Percentiles rank a stretch among this genome's conserved stretches.
Conservation (phyloP, 2,329 filamentous ascomycete species). For the Colletotrichum tropicicola region DNA sequence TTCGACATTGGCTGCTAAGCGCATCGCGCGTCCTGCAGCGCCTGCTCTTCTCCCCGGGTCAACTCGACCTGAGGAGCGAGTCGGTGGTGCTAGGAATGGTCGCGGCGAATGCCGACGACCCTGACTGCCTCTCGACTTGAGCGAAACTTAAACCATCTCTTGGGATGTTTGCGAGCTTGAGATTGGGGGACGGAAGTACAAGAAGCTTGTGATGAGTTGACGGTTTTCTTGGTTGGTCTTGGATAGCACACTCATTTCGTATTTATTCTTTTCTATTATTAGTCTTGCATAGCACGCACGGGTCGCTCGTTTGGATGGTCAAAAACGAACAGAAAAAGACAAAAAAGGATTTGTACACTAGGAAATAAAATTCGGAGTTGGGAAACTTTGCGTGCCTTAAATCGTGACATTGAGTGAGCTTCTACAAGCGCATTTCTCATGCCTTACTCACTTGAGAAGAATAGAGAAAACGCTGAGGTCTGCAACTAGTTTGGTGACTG, state of each 20-base stretch:
- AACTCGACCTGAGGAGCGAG: too few relatives aligned
- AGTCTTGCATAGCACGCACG: not conserved
- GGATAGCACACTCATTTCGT: not conserved
- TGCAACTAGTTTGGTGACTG: too few relatives aligned
- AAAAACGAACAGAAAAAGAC: not conserved
- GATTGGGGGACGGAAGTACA: not conserved
- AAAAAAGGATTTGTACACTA: not conserved
- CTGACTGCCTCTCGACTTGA: not conserved
- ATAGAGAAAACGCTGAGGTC: too few relatives aligned
- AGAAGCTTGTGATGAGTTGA: constrained; percentile 5
- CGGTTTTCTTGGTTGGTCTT: constrained; percentile 4
- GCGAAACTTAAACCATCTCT: not conserved
- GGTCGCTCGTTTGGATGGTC: not conserved
- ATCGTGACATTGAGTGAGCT: not conserved
- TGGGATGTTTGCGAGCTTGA: not conserved
- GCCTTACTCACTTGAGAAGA: too few relatives aligned
- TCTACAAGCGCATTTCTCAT: too few relatives aligned
- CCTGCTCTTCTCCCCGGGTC: not conserved
- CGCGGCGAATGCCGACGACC: not conserved
- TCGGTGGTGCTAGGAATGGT: not conserved
- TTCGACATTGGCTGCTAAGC: constrained; percentile 16
- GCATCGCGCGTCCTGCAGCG: not conserved
- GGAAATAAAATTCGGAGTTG: not conserved
- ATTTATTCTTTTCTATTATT: not conserved
- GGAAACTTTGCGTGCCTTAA: not conserved